Percentiles rank a stretch among this genome's conserved stretches.
Evolutionary conservation across 257 asterid species (phyloP).

Genomic region (Nicotiana undulata): DNA sequence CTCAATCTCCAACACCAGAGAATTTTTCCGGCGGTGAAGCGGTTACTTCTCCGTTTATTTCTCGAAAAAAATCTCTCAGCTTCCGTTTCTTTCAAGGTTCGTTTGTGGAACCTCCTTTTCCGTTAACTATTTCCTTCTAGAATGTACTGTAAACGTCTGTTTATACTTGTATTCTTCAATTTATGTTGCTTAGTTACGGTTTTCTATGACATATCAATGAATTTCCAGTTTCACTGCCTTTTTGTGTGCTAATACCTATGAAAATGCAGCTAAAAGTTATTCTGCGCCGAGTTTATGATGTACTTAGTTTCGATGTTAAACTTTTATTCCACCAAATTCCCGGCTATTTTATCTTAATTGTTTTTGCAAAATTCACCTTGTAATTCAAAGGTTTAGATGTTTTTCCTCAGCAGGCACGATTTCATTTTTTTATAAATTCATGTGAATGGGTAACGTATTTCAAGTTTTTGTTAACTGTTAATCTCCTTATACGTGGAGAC

Average conservation of each 20-base stretch:
- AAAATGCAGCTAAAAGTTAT: background rate
- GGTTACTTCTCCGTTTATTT: background rate
- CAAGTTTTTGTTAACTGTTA: background rate
- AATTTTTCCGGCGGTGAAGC: background rate
- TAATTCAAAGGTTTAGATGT: background rate
- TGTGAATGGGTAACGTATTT: background rate
- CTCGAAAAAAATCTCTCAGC: background rate
- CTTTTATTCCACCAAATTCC: background rate
- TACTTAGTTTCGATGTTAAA: background rate
- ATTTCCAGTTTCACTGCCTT: background rate
- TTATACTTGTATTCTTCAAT: background rate
- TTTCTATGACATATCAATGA: background rate
- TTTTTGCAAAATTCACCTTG: background rate
- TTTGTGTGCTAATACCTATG: background rate
- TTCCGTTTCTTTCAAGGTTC: background rate
- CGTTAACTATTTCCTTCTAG: background rate
- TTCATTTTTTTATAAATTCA: background rate
- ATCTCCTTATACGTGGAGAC: background rate
- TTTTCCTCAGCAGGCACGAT: background rate
- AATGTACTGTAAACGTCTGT: background rate
- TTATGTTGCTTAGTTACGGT: background rate
- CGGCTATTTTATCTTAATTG: background rate
- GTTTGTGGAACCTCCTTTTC: background rate
- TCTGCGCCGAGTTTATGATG: background rate
- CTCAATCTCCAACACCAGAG: background rate